A percentile compares a stretch with the other conserved stretches of the same genome.
Evolutionary conservation across 225 moss, liverwort and hornwort genomes (phyloP).

Genomic region (Pleurozium schreberi): DNA sequence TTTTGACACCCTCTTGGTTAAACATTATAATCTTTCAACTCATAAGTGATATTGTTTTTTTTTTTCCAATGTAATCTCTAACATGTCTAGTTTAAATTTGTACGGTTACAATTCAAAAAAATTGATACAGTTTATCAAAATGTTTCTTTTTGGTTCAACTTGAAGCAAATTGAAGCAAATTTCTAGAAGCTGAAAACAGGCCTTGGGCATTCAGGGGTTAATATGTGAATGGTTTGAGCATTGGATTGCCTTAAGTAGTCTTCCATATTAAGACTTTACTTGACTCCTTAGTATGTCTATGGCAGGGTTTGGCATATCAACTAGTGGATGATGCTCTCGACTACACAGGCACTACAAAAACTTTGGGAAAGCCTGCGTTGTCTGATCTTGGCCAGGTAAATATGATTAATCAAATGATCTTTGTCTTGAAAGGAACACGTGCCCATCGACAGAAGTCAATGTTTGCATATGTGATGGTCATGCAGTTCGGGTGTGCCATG

Average conservation of each 20-base stretch:
- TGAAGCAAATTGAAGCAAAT: too few relatives aligned
- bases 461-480: background rate
- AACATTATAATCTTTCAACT: too few relatives aligned
- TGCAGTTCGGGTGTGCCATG: background rate
- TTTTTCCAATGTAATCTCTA: too few relatives aligned
- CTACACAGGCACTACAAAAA: slow-evolving; percentile 73
- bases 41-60: too few relatives aligned
- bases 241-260: background rate
- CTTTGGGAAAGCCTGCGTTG: slow-evolving; percentile 85
- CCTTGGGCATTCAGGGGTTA: too few relatives aligned
- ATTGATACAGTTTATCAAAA: too few relatives aligned
- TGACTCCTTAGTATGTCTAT: background rate
- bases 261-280: background rate
- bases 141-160: too few relatives aligned
- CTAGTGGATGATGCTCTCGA: slow-evolving; percentile 95
- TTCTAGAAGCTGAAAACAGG: too few relatives aligned
- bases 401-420: background rate
- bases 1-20: too few relatives aligned
- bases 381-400: slow-evolving; percentile 80
- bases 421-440: background rate
- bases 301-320: slow-evolving; percentile 94
- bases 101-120: too few relatives aligned
- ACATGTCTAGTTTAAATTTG: too few relatives aligned
- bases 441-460: background rate
- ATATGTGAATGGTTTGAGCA: background rate